Base-by-base conservation (phyloP, 352 stramenopile genomes). In the Phytophthora ramorum region DNA sequence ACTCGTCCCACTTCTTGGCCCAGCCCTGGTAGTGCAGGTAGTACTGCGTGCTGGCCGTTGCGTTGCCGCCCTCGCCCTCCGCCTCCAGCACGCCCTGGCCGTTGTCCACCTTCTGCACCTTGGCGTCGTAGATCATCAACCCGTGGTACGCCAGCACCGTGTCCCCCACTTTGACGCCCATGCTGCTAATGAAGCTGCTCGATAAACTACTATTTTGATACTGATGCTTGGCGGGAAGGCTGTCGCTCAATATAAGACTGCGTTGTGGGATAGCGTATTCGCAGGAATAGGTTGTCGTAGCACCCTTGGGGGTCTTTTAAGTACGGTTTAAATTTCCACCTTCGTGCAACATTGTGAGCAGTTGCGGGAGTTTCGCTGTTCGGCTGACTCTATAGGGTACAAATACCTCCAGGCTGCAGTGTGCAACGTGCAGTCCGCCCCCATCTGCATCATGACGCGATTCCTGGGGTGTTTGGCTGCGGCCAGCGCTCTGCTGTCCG, bases 1-100 rank as follows among this genome's bases (percentile, higher is more conserved):
- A 97, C 50, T 96, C 92, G 72, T 97, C 91, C 91, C 91, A 97
- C 38, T 96, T 96, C 69, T 92, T 96, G 74, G 92, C 81, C 91
- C 91, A 97, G 37, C 88, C 88, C 47, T 93, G 86, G 83, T 97
- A 97, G 72, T 97, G 91, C 55, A 97, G 74, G 60, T 96, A 97
- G 76, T 93, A 97, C 63, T 89, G 83, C 49, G 76, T 83, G 30
- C 35, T 75, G 44, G 65, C 56, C 9, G 64, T 68, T 10, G 51
- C 49, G 26, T 71, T 48, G 7, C 53, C 61, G 16, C 43, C 28
- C 17, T 52, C 41, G 38, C 50, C 61, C 12, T 58, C 28, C 26
- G 56, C 40, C 38, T 79, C 67, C 66, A 69, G 30, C n/a, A 91
- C 79, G 48, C 83, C 81, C 26, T 78, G 74, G 9, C 82, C 84